These are phyloP conservation scores for Arachnopeziza araneosa DNA, from an alignment of 2,329 filamentous ascomycete species.

Conservation along the genomic window DNA sequence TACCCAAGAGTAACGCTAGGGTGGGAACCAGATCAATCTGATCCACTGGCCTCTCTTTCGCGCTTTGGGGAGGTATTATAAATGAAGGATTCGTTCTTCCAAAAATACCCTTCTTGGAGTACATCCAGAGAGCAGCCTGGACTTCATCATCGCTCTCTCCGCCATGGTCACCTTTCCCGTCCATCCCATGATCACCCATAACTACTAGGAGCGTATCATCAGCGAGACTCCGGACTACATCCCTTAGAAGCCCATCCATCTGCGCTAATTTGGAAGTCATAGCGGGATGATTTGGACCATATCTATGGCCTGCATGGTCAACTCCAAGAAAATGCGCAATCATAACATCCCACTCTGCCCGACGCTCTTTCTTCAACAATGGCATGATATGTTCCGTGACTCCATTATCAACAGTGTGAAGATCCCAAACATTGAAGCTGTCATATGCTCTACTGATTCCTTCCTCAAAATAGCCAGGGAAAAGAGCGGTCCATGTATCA, in stretches of 20 bases:
- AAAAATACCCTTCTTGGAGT: conserved; percentile 81
- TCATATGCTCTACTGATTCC: conserved; percentile 87
- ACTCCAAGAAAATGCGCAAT: conserved; percentile 93
- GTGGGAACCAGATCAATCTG: conserved; percentile 97
- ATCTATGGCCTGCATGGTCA: conserved; percentile 93
- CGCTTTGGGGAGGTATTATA: conserved; percentile 56
- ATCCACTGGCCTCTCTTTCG: conserved; percentile 68
- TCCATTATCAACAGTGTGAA: conserved; percentile 94
- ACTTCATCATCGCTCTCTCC: conserved; percentile 96
- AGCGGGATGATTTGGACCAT: conserved; percentile 85
- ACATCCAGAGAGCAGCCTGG: conserved; percentile 96
- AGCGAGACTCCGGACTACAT: conserved; percentile 67
- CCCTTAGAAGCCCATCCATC: conserved; percentile 77
- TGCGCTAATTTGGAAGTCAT: conserved; percentile 88
- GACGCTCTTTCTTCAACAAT: conserved; percentile 60
- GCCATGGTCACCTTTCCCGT: conserved; percentile 94
- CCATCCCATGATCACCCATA: conserved; percentile 99
- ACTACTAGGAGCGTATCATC: conserved; percentile 85
- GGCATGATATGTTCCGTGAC: conserved; percentile 89
- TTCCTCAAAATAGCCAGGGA: conserved; percentile 86
- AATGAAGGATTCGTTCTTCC: conserved; percentile 64
- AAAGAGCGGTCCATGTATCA: conserved; percentile 92
- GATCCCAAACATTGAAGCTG: conserved; percentile 96
- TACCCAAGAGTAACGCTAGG: conserved; percentile 75
- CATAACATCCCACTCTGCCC: conserved; percentile 81